Percentiles rank a stretch among this genome's conserved stretches.
These are phyloP conservation scores for Cytospora piceae DNA, from an alignment of 2,329 filamentous ascomycete genomes.

Conservation along the genomic window DNA sequence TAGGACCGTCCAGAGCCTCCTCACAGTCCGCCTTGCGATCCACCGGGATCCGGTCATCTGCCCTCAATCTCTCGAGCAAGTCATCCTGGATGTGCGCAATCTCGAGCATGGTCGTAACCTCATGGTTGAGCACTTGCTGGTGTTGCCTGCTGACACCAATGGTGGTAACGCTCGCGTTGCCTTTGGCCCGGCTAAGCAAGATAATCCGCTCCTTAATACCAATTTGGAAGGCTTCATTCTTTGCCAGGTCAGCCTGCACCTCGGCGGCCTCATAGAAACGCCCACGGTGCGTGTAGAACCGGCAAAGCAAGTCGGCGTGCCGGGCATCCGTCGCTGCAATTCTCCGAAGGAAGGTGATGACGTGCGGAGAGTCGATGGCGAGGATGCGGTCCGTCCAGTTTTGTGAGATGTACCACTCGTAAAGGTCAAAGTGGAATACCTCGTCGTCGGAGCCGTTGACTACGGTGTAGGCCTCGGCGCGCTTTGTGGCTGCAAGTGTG, in stretches of 20 bases:
- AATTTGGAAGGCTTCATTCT: constrained; percentile 74
- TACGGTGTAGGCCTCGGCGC: constrained; percentile 85
- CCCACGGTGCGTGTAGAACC: constrained; percentile 84
- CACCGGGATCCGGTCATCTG: constrained; percentile 69
- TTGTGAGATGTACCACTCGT: constrained; percentile 92
- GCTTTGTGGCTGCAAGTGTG: constrained; percentile 76
- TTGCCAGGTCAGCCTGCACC: constrained; percentile 82
- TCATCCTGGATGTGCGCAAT: constrained; percentile 96
- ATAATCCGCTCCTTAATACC: constrained; percentile 84
- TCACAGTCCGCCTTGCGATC: constrained; percentile 68
- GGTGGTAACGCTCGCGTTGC: constrained; percentile 85
- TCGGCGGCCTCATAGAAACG: constrained; percentile 85
- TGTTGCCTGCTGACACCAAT: constrained; percentile 76
- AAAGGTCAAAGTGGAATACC: constrained; percentile 94
- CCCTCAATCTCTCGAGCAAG: constrained; percentile 74
- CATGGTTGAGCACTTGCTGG: constrained; percentile 83
- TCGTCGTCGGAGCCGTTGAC: constrained; percentile 88
- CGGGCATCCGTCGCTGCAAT: constrained; percentile 72
- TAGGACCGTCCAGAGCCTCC: constrained; percentile 72
- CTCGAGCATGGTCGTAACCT: constrained; percentile 84
- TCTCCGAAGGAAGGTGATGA: constrained; percentile 82
- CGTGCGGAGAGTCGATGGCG: constrained; percentile 80
- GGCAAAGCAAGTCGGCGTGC: constrained; percentile 90
- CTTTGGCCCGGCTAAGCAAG: constrained; percentile 87
- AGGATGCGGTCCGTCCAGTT: constrained; percentile 86